Conservation (phyloP, 208 protist species). For the Novymonas esmeraldas region DNA sequence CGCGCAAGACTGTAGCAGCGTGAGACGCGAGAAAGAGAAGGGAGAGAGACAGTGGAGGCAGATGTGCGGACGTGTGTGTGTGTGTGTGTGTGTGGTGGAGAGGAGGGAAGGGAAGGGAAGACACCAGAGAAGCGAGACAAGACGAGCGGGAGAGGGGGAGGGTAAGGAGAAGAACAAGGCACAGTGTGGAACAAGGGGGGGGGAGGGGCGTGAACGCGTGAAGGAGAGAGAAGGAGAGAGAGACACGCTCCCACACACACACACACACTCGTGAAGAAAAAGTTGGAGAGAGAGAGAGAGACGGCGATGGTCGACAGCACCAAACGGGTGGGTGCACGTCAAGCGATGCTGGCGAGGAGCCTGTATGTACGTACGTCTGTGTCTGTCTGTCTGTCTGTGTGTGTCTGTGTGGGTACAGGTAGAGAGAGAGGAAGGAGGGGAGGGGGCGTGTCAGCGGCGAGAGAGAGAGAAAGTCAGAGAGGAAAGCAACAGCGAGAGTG, state of each 20-base stretch:
- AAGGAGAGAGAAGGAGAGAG: not conserved
- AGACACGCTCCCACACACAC: not conserved
- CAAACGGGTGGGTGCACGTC: not conserved
- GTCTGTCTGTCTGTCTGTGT: constrained; percentile 1
- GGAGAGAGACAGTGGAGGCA: no score
- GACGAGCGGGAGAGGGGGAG: not conserved
- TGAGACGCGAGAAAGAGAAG: no score
- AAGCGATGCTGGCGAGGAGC: not conserved
- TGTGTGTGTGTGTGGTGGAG: no score
- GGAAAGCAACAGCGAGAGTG: not conserved
- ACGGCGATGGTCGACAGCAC: not conserved
- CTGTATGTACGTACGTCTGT: constrained; percentile 3
- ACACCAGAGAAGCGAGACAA: not conserved
- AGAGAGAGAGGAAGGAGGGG: not conserved
- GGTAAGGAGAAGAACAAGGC: constrained; percentile 12
- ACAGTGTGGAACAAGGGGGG: constrained; percentile 4
- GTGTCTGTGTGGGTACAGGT: not conserved
- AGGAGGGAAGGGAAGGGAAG: constrained; percentile 3
- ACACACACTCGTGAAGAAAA: not conserved
- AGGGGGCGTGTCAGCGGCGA: no score
- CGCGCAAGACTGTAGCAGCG: no score
- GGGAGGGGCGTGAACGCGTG: not conserved
- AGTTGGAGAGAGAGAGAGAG: constrained; percentile 20
- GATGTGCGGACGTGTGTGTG: no score
- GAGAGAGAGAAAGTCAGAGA: constrained; percentile 8